Percentiles rank a stretch among this genome's conserved stretches.
These are phyloP conservation scores for Sporormia fimetaria DNA, from an alignment of 495 filamentous ascomycete genomes.

Conservation along the genomic window DNA sequence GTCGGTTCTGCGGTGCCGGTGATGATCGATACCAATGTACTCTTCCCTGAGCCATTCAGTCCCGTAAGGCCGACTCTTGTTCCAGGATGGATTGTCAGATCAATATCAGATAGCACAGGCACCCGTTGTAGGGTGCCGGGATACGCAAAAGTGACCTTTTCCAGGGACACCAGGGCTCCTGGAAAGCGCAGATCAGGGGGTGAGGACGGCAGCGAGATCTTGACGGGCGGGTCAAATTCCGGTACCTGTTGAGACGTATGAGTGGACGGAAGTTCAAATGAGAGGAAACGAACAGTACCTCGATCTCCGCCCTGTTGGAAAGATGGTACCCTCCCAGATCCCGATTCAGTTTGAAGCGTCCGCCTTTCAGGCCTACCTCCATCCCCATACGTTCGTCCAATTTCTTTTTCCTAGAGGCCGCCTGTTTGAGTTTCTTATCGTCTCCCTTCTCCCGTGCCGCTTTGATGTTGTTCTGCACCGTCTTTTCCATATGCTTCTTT, in stretches of 20 bases:
- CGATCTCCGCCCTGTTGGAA: slow-evolving; percentile 50
- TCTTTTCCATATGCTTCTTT: slow-evolving; percentile 62
- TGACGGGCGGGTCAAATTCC: slow-evolving; percentile 48
- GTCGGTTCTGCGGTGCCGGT: slow-evolving; percentile 35
- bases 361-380: slow-evolving; percentile 56
- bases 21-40: slow-evolving; percentile 53
- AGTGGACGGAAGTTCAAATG: no score
- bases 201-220: slow-evolving; percentile 43
- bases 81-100: slow-evolving; percentile 53
- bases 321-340: slow-evolving; percentile 53
- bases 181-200: slow-evolving; percentile 62
- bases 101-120: slow-evolving; percentile 45
- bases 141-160: slow-evolving; percentile 53
- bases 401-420: slow-evolving; percentile 67
- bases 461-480: slow-evolving; percentile 56
- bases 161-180: slow-evolving; percentile 56
- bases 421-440: slow-evolving; percentile 67
- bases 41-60: slow-evolving; percentile 64
- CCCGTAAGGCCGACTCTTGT: slow-evolving; percentile 64
- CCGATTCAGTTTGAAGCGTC: slow-evolving; percentile 66
- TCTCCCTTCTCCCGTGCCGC: slow-evolving; percentile 61
- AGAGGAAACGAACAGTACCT: no score
- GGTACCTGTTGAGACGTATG: no score
- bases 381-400: slow-evolving; percentile 69
- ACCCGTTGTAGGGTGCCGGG: slow-evolving; percentile 26